Base-by-base conservation (phyloP, 2,329 filamentous ascomycete species). In the Macrophomina phaseolina region DNA sequence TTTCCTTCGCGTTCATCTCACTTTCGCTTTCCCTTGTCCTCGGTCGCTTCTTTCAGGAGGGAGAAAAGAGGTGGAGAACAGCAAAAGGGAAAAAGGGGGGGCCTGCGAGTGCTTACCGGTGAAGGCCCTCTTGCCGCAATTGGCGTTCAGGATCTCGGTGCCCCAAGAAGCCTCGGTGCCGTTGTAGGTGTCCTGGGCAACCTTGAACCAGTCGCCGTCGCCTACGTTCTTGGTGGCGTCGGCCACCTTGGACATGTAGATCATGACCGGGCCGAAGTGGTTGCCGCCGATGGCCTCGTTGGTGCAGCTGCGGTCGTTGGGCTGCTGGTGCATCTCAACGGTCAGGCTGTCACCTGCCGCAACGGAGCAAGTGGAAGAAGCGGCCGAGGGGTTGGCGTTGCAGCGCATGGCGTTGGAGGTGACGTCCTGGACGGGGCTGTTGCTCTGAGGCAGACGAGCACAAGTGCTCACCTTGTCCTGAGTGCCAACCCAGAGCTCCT, bases 141-240 rank as follows among this genome's bases (percentile, higher is more conserved):
- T 80, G 60, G 75, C 72, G 70, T 78, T 80, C 68, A 81, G 75
- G 48, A 74, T 79, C 64, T 77, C 73, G 55, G 81, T 78, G 36
- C 76, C 81, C 77, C 81, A 81, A 16, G 75, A 74, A 0, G 74
- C 72, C 0, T 73, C 76, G 3, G 70, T 71, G 7, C 75, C 73
- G 51, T 71, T 73, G 55, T 70, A 79, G 55, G 78, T 79, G 51
- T 79, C 77, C 69, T 82, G 75, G 48, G 79, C 79, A 62, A 83
- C 70, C 75, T 81, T 83, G 70, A 84, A 79, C 84, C 83, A 87
- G 75, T 85, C 84, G 68, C 81, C 83, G 65, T 90, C 85, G 70
- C 90, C 89, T 78, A 92, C 90, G 0, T 76, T 75, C 7, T 73
- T 75, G 62, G 70, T 77, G 5, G 77, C 77, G 67, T 78, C 76